phyloP scores from a whole-genome alignment of 352 stramenopile species.

The Pythium chondricola region DNA sequence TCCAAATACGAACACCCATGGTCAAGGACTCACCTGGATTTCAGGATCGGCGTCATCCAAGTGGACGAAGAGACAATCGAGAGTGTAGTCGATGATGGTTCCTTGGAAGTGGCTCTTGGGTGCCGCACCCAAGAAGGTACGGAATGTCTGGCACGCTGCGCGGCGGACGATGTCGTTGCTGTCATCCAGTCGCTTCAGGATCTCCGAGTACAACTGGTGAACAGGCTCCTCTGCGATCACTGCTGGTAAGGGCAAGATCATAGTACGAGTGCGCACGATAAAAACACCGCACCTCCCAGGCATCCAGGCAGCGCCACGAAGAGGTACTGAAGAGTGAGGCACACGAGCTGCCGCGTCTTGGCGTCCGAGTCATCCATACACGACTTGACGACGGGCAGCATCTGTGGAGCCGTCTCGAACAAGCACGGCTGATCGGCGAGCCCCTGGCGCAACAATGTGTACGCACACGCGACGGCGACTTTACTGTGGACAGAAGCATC shows the following conservation, averaged over 20 bases:
- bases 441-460: conserved; percentile 74
- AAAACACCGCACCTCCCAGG: conserved; percentile 46
- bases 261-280: background rate
- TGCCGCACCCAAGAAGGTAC: conserved; percentile 78
- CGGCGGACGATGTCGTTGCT: conserved; percentile 88
- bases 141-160: conserved; percentile 83
- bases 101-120: conserved; percentile 81
- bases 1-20: background rate
- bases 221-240: conserved; percentile 74
- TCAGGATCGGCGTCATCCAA: conserved; percentile 83
- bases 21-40: conserved; percentile 57
- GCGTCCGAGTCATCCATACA: conserved; percentile 85
- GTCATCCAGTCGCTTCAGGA: conserved; percentile 91
- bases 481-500: conserved; percentile 54
- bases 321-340: conserved; percentile 82
- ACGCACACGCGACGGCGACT: conserved; percentile 81
- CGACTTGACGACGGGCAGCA: conserved; percentile 86
- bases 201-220: conserved; percentile 87
- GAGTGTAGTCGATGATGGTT: conserved; percentile 87
- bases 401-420: conserved; percentile 80
- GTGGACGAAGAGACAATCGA: conserved; percentile 90
- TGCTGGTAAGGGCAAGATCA: background rate
- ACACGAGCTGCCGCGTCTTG: conserved; percentile 85
- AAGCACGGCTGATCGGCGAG: conserved; percentile 71
- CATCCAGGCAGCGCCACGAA: conserved; percentile 76